These are phyloP conservation scores for Dendrostoma leiphaemia DNA, from an alignment of 2,329 filamentous ascomycete genomes.

Conservation along the genomic window DNA sequence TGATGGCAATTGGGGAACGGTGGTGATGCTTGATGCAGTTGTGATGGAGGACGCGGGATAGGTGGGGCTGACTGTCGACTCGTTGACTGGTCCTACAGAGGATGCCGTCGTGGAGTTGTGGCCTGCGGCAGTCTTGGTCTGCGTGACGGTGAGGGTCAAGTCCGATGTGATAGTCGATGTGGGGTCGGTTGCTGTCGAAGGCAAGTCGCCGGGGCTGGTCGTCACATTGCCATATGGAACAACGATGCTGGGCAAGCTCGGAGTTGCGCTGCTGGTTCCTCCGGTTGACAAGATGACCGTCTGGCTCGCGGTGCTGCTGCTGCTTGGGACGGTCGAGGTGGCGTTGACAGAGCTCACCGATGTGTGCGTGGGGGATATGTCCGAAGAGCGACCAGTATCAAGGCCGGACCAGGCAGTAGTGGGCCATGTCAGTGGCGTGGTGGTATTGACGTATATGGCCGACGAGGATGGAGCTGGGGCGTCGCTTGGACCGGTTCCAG, in stretches of 20 bases:
- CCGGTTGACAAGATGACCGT: neutral
- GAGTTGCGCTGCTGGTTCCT: neutral
- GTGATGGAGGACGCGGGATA: neutral
- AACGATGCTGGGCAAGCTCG: neutral
- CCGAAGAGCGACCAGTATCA: neutral
- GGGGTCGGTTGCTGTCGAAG: neutral
- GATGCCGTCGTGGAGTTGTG: neutral
- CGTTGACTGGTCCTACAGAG: neutral
- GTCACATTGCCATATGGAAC: neutral
- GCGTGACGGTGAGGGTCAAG: neutral
- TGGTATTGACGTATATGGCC: constrained; percentile 4
- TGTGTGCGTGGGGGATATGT: neutral
- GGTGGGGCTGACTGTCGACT: neutral
- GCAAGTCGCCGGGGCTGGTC: neutral
- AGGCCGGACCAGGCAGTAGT: constrained; percentile 11
- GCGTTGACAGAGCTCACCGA: neutral
- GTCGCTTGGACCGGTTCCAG: neutral
- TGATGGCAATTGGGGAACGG: neutral
- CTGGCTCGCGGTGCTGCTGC: neutral
- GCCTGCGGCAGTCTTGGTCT: neutral
- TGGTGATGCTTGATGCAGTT: neutral
- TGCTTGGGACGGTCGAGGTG: neutral
- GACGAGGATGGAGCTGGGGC: neutral
- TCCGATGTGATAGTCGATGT: neutral
- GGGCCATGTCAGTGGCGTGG: constrained; percentile 12